Percentiles rank a stretch among this genome's conserved stretches.
Evolutionary conservation across 495 filamentous ascomycete species (phyloP).

Genomic region (Aspergillus olivimuriae): DNA sequence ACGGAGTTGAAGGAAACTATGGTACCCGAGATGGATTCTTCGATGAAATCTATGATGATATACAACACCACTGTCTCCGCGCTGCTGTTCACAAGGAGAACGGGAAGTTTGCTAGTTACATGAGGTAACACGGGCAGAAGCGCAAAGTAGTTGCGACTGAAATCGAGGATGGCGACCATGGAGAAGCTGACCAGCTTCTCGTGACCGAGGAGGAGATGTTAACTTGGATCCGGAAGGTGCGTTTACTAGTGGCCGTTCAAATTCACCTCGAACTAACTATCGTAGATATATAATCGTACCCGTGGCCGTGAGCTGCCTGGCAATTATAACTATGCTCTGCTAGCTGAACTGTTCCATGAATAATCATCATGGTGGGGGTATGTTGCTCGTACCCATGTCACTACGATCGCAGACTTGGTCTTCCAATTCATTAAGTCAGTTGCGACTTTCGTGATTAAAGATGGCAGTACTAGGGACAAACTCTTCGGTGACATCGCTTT

Average conservation of each 20-base stretch:
- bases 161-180: background rate
- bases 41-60: conserved; percentile 2
- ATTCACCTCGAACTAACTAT: background rate
- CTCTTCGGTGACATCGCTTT: conserved; percentile 12
- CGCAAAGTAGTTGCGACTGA: conserved; percentile 10
- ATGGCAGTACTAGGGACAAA: conserved; percentile 24
- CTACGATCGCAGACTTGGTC: conserved; percentile 5
- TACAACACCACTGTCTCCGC: conserved; percentile 9
- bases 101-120: conserved; percentile 16
- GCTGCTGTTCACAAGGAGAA: conserved; percentile 19
- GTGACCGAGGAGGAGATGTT: conserved; percentile 10
- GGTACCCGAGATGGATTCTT: conserved; percentile 9
- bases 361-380: conserved; percentile 27
- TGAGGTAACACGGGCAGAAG: conserved; percentile 13
- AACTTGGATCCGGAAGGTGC: conserved; percentile 7
- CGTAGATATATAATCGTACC: conserved; percentile 15
- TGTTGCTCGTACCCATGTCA: conserved; percentile 16
- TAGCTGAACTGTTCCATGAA: conserved; percentile 31
- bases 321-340: conserved; percentile 35
- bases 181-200: conserved; percentile 1
- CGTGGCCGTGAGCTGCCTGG: conserved; percentile 38
- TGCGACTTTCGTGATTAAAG: conserved; percentile 7
- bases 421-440: conserved; percentile 16
- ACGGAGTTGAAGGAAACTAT: conserved; percentile 19
- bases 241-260: background rate